Evolutionary conservation across 169 alveolate genomes (phyloP).

Genomic region (Cyclospora cayetanensis): DNA sequence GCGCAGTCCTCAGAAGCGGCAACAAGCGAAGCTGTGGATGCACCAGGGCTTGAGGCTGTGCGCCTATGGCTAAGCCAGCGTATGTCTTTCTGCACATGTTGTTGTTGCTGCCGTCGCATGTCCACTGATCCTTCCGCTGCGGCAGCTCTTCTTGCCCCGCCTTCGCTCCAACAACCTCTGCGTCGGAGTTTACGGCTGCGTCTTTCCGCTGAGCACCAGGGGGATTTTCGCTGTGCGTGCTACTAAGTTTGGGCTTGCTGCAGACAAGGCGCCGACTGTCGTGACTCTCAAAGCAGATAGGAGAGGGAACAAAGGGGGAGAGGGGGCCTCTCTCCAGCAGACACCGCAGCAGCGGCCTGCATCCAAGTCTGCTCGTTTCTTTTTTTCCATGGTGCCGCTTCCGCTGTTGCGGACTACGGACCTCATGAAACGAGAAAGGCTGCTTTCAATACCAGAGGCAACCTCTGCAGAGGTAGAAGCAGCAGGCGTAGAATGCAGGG

Average conservation of each 20-base stretch:
- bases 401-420: not conserved
- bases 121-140: no score
- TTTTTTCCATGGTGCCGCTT: not conserved
- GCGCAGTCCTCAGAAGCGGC: not conserved
- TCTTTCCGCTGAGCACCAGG: not conserved
- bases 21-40: not conserved
- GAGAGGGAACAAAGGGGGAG: not conserved
- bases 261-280: not conserved
- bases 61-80: not conserved
- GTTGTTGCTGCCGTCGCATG: no score
- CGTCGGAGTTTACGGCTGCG: not conserved
- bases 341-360: not conserved
- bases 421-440: not conserved
- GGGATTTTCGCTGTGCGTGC: not conserved
- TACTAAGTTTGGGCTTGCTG: not conserved
- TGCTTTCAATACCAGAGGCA: not conserved
- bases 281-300: not conserved
- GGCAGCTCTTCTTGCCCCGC: not conserved
- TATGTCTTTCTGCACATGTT: not conserved
- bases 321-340: not conserved
- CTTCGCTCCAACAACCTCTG: not conserved
- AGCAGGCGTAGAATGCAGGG: not conserved
- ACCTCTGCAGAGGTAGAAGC: not conserved
- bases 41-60: not conserved
- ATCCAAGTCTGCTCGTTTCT: not conserved